Evolutionary conservation across 768 basidiomycete species (phyloP).

Genomic region (Amanita rubescens): DNA sequence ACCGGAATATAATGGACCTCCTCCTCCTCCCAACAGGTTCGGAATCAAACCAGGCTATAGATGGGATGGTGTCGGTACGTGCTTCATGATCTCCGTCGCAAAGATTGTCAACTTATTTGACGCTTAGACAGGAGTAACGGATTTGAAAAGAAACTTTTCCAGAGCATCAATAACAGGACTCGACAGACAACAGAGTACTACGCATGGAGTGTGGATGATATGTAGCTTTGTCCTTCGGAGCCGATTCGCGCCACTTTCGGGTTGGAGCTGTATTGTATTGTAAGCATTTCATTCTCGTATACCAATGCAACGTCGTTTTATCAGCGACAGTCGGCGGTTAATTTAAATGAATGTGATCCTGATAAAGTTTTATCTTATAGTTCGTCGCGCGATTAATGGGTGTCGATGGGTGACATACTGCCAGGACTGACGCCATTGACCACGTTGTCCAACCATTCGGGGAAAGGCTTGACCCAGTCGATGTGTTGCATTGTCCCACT

Average conservation of each 20-base stretch:
- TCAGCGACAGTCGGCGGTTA: background rate
- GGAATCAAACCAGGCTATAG: constrained; percentile 92
- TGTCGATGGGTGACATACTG: too few species aligned
- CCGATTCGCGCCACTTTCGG: background rate
- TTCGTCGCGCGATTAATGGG: background rate
- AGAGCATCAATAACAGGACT: constrained; percentile 68
- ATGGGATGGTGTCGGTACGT: constrained; percentile 96
- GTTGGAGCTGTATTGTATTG: background rate
- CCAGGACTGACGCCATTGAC: too few species aligned
- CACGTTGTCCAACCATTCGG: too few species aligned
- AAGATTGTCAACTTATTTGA: background rate
- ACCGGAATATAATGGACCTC: constrained; percentile 83
- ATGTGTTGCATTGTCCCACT: too few species aligned
- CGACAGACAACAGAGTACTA: constrained; percentile 69
- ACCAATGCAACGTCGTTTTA: background rate
- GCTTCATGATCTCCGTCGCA: background rate
- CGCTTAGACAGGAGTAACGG: constrained; percentile 80
- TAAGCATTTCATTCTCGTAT: background rate
- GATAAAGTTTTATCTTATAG: background rate
- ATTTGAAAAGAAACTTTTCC: constrained; percentile 90
- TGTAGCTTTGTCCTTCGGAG: constrained; percentile 41
- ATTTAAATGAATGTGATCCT: background rate
- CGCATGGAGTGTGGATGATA: constrained; percentile 87
- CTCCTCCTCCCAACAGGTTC: constrained; percentile 91
- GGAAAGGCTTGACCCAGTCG: too few species aligned